Evolutionary conservation across 2,329 filamentous ascomycete species (phyloP).

Genomic region (Pseudonectria foliicola): DNA sequence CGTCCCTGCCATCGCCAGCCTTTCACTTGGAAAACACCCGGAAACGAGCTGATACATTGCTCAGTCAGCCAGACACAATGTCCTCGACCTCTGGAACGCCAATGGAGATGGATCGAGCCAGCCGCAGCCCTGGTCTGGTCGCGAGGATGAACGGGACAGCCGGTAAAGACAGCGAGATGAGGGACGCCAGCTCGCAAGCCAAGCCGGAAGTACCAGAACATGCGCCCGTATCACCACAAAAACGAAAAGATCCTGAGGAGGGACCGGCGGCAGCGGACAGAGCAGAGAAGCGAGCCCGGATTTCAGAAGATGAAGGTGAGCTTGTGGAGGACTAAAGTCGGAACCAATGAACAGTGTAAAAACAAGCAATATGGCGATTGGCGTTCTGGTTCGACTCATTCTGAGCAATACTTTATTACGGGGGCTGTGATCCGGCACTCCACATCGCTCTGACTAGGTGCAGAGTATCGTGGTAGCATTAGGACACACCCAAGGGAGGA

Average conservation of each 20-base stretch:
- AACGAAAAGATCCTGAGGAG: conserved; percentile 36
- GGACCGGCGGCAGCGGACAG: conserved; percentile 26
- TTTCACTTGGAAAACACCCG: conserved; percentile 52
- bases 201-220: conserved; percentile 25
- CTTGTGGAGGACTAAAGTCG: conserved; percentile 30
- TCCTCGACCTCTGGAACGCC: conserved; percentile 45
- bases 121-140: conserved; percentile 44
- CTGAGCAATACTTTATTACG: not conserved
- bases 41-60: conserved; percentile 36
- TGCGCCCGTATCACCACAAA: conserved; percentile 30
- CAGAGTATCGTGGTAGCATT: too few species aligned
- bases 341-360: not conserved
- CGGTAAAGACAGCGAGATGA: conserved; percentile 27
- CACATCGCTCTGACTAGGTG: not conserved
- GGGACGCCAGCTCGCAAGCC: conserved; percentile 27
- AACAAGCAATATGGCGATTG: too few species aligned
- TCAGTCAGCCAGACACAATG: conserved; percentile 36
- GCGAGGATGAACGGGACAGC: conserved; percentile 32
- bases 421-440: not conserved
- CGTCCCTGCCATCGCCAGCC: conserved; percentile 44
- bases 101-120: conserved; percentile 39
- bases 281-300: conserved; percentile 36
- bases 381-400: not conserved
- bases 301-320: conserved; percentile 44
- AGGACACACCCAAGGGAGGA: not conserved